Percentiles rank a stretch among this genome's conserved stretches.
phyloP scores from a whole-genome alignment of 805 yeast genomes.

The Yamadazyma akitaensis region DNA sequence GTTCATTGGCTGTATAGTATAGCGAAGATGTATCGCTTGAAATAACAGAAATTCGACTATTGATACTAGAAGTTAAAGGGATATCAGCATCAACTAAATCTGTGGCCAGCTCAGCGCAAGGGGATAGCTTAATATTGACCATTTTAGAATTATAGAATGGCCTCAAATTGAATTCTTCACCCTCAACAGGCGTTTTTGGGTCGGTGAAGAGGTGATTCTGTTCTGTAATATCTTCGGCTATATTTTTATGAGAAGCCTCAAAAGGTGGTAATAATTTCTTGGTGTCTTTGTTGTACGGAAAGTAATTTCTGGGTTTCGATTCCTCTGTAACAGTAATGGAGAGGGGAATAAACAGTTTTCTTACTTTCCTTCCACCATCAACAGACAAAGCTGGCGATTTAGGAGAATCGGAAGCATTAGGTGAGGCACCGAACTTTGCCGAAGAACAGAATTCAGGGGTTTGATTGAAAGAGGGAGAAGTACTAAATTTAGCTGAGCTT shows the following conservation, averaged over 20 bases:
- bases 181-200: background rate
- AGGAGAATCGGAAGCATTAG: background rate
- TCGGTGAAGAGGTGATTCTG: background rate
- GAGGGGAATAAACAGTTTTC: conserved; percentile 19
- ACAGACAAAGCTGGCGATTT: background rate
- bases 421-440: conserved; percentile 2
- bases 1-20: conserved; percentile 11
- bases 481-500: background rate
- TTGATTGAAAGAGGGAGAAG: conserved; percentile 5
- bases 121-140: background rate
- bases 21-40: conserved; percentile 4
- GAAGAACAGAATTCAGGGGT: conserved; percentile 2
- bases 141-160: conserved; percentile 13
- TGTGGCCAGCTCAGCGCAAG: background rate
- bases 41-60: background rate
- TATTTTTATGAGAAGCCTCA: background rate
- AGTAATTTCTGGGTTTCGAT: conserved; percentile 12
- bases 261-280: conserved; percentile 15
- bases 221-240: background rate
- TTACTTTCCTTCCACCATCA: conserved; percentile 6
- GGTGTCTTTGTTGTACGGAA: conserved; percentile 4
- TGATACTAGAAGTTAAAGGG: background rate
- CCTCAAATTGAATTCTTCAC: conserved; percentile 9
- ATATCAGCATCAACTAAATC: background rate
- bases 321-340: conserved; percentile 15